Evolutionary conservation across 164 flowering plant genomes (phyloP).

Genomic region (Amborella trichopoda): DNA sequence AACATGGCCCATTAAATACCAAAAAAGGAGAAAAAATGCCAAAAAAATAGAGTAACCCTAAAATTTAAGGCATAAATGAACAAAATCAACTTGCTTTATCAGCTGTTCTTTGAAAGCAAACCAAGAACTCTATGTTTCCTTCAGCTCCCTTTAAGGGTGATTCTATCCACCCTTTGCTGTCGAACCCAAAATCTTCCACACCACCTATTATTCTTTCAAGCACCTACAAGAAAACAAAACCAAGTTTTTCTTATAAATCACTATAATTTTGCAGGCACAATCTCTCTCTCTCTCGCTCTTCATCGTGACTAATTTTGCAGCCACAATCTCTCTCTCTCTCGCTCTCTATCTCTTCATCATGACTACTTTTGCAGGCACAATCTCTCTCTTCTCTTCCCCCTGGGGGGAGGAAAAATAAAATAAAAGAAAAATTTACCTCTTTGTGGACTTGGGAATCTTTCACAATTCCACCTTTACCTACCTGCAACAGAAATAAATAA

Average conservation of each 20-base stretch:
- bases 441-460: conserved; percentile 87
- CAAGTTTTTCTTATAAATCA: too few relatives aligned
- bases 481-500: conserved; percentile 43
- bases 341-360: too few relatives aligned
- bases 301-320: too few relatives aligned
- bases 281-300: too few relatives aligned
- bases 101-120: conserved; percentile 41
- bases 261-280: too few relatives aligned
- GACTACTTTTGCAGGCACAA: too few relatives aligned
- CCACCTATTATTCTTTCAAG: conserved; percentile 74
- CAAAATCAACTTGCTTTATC: conserved; percentile 6
- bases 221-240: conserved; percentile 46
- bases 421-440: conserved; percentile 38
- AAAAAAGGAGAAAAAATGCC: too few relatives aligned
- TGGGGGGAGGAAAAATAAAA: neutral
- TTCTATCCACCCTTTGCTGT: conserved; percentile 74
- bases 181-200: conserved; percentile 66
- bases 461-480: conserved; percentile 89
- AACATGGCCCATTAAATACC: too few relatives aligned
- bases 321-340: too few relatives aligned
- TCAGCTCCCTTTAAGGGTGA: conserved; percentile 95
- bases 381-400: too few relatives aligned
- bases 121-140: conserved; percentile 85
- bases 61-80: neutral
- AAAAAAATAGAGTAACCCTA: too few relatives aligned